These are phyloP conservation scores for Crucibulum laeve DNA, from an alignment of 768 basidiomycete species.

Conservation along the genomic window DNA sequence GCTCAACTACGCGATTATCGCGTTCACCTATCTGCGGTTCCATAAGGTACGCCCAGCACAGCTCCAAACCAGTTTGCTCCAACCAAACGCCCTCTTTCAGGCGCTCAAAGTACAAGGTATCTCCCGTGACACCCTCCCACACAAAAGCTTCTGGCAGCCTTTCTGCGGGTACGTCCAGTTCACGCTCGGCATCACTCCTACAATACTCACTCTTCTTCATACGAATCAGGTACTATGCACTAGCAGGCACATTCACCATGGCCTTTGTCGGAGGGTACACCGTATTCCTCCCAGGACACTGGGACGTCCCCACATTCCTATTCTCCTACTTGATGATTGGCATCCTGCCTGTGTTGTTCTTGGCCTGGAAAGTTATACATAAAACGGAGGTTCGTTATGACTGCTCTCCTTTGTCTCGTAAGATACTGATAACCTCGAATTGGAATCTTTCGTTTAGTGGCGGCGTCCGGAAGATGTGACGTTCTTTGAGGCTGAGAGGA, in stretches of 20 bases:
- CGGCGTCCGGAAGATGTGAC: slow-evolving; percentile 29
- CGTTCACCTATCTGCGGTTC: slow-evolving; percentile 45
- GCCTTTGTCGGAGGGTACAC: slow-evolving; percentile 44
- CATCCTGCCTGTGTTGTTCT: slow-evolving; percentile 35
- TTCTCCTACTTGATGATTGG: slow-evolving; percentile 47
- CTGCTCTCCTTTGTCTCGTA: neutral
- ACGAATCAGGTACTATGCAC: slow-evolving; percentile 36
- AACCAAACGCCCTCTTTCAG: slow-evolving; percentile 14
- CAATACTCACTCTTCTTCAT: neutral
- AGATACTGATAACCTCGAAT: neutral
- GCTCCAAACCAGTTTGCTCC: neutral
- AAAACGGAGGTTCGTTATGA: slow-evolving; percentile 29
- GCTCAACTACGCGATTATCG: slow-evolving; percentile 42
- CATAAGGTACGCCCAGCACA: slow-evolving; percentile 31
- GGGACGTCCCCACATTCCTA: slow-evolving; percentile 42
- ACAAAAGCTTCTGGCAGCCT: slow-evolving; percentile 45
- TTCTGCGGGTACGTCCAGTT: slow-evolving; percentile 35
- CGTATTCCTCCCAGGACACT: slow-evolving; percentile 48
- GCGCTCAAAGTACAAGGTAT: slow-evolving; percentile 42
- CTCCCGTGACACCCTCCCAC: slow-evolving; percentile 37
- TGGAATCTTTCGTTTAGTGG: slow-evolving; percentile 24
- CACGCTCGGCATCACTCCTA: neutral
- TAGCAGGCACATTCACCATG: slow-evolving; percentile 39
- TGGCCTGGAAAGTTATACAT: slow-evolving; percentile 41
- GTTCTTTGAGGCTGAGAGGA: slow-evolving; percentile 43